These are phyloP conservation scores for Pisolithus albus DNA, from an alignment of 768 basidiomycete species.

Conservation along the genomic window DNA sequence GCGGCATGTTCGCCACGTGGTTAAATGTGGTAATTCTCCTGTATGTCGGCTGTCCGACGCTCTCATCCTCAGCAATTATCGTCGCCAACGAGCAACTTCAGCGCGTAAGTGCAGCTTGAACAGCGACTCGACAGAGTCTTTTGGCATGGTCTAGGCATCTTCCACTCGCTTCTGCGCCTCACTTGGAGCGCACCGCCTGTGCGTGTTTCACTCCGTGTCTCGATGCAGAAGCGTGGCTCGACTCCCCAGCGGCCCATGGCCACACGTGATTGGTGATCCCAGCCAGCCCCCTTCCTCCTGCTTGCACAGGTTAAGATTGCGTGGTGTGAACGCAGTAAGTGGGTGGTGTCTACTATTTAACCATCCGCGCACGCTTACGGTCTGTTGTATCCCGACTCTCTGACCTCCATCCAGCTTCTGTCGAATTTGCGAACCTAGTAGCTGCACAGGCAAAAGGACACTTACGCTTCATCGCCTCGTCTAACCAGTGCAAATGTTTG, in stretches of 20 bases:
- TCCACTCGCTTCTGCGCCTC: conserved; percentile 12
- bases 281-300: conserved; percentile 28
- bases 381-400: conserved; percentile 33
- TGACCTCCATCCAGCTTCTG: conserved; percentile 28
- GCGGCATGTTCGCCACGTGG: conserved; percentile 24
- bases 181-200: conserved; percentile 17
- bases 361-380: conserved; percentile 29
- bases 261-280: conserved; percentile 18
- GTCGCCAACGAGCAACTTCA: conserved; percentile 7
- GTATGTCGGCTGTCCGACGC: conserved; percentile 1
- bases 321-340: conserved; percentile 37
- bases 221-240: conserved; percentile 19
- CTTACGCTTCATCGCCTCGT: conserved; percentile 31
- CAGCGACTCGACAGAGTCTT: conserved; percentile 6
- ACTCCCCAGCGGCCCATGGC: conserved; percentile 17
- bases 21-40: not conserved
- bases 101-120: conserved; percentile 9
- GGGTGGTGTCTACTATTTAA: conserved; percentile 34
- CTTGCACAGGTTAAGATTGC: conserved; percentile 26
- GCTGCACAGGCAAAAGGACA: conserved; percentile 20
- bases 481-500: conserved; percentile 46
- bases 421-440: conserved; percentile 27
- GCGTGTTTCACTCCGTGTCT: conserved; percentile 23
- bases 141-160: conserved; percentile 2
- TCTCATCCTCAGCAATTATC: conserved; percentile 7